Conservation (phyloP, 768 basidiomycete genomes). For the Coprinellus micaceus region DNA sequence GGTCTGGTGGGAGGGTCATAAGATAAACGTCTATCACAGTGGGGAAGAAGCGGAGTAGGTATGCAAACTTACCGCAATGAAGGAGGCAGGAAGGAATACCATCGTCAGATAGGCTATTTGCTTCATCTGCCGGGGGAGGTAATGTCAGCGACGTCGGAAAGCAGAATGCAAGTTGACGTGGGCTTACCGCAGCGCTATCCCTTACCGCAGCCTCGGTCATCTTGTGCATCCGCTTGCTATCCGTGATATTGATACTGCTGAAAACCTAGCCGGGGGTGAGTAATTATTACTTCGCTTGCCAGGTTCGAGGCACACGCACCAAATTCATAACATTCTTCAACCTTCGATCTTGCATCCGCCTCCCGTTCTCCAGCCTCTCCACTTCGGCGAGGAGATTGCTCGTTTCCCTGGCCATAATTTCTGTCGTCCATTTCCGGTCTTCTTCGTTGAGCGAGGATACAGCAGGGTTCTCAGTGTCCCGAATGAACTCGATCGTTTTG, state of each 20-base stretch:
- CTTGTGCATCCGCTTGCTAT: constrained; percentile 48
- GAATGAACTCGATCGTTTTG: constrained; percentile 50
- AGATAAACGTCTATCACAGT: too few species aligned
- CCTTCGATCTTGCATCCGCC: constrained; percentile 45
- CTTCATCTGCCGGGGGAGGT: constrained; percentile 36
- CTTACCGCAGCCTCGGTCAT: constrained; percentile 51
- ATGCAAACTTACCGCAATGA: constrained; percentile 34
- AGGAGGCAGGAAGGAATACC: constrained; percentile 56
- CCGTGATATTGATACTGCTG: constrained; percentile 54
- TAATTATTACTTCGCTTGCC: background rate
- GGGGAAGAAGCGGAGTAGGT: background rate
- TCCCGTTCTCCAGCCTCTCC: constrained; percentile 36
- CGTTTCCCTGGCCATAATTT: constrained; percentile 43
- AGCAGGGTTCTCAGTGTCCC: constrained; percentile 48
- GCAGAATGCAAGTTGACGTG: background rate
- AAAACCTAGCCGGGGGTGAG: constrained; percentile 41
- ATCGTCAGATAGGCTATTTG: constrained; percentile 58
- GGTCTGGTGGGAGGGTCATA: too few species aligned
- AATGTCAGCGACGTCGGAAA: background rate
- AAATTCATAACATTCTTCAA: constrained; percentile 52
- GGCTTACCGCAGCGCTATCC: constrained; percentile 41
- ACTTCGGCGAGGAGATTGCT: constrained; percentile 49
- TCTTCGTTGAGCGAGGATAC: constrained; percentile 32
- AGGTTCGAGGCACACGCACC: constrained; percentile 24
- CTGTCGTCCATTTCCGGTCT: constrained; percentile 21